phyloP scores from a whole-genome alignment of 345 rosid species.

The Raphanus raphanistrum region DNA sequence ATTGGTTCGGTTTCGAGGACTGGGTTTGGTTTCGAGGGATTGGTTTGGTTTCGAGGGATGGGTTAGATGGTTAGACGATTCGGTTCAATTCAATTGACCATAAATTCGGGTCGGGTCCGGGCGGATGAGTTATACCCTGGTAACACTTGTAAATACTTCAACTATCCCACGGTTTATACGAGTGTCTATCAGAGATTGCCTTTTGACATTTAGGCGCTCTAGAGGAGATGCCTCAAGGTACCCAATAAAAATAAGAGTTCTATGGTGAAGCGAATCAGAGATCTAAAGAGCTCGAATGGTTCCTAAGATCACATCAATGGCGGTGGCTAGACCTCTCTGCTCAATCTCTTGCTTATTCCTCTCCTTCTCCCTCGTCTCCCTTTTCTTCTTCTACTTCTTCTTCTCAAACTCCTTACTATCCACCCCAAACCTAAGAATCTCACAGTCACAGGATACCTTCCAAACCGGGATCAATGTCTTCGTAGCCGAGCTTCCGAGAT shows the following conservation, averaged over 20 bases:
- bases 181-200: too few relatives aligned
- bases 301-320: constrained; percentile 37
- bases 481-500: constrained; percentile 79
- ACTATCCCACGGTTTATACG: neutral
- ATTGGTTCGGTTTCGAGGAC: neutral
- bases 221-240: too few relatives aligned
- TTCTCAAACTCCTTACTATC: constrained; percentile 25
- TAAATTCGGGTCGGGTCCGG: neutral
- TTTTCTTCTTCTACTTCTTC: constrained; percentile 38
- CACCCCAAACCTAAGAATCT: neutral
- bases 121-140: neutral
- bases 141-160: neutral
- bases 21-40: neutral
- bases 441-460: constrained; percentile 27
- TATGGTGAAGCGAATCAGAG: constrained; percentile 9
- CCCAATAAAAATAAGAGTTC: too few relatives aligned
- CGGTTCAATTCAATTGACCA: neutral
- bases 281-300: constrained; percentile 33
- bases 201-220: too few relatives aligned
- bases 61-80: neutral
- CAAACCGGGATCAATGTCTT: constrained; percentile 60
- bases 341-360: constrained; percentile 46
- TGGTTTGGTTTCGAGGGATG: neutral
- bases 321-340: constrained; percentile 23
- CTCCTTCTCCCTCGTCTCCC: constrained; percentile 40